Percentiles rank a stretch among this genome's conserved stretches.
Conservation (phyloP, 2,329 filamentous ascomycete genomes). For the Fusarium tuaranense region DNA sequence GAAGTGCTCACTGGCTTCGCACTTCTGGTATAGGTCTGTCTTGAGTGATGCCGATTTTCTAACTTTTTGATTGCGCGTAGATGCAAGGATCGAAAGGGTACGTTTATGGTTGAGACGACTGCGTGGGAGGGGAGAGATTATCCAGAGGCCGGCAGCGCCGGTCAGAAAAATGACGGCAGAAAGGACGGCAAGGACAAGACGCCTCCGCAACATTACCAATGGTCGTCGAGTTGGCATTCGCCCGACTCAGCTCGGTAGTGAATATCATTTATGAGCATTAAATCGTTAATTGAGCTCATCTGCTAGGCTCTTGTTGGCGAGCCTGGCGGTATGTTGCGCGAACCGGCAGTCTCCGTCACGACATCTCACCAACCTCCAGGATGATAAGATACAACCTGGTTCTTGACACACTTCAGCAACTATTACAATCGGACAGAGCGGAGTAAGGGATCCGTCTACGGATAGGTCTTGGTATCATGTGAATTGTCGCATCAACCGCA, state of each 20-base stretch:
- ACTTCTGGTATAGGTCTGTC: neutral
- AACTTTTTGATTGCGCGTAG: conserved; percentile 52
- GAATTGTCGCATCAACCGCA: neutral
- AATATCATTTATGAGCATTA: neutral
- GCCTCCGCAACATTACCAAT: conserved; percentile 44
- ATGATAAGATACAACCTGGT: neutral
- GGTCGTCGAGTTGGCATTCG: conserved; percentile 52
- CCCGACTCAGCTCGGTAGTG: conserved; percentile 45
- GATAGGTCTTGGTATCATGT: neutral
- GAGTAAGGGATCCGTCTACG: neutral
- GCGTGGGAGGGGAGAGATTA: conserved; percentile 64
- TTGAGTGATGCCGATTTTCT: neutral
- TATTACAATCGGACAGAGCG: neutral
- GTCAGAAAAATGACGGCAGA: conserved; percentile 21
- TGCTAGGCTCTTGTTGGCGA: neutral
- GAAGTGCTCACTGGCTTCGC: neutral
- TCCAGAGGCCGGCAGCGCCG: conserved; percentile 2
- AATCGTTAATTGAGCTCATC: neutral
- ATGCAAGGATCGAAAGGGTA: conserved; percentile 68
- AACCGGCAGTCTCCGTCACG: neutral
- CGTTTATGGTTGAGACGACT: conserved; percentile 73
- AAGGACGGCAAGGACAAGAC: conserved; percentile 31
- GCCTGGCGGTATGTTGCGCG: neutral
- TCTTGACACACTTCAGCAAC: neutral
- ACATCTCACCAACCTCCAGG: neutral